phyloP scores from a whole-genome alignment of 805 yeast genomes.

The Candida coquimbonensis region DNA sequence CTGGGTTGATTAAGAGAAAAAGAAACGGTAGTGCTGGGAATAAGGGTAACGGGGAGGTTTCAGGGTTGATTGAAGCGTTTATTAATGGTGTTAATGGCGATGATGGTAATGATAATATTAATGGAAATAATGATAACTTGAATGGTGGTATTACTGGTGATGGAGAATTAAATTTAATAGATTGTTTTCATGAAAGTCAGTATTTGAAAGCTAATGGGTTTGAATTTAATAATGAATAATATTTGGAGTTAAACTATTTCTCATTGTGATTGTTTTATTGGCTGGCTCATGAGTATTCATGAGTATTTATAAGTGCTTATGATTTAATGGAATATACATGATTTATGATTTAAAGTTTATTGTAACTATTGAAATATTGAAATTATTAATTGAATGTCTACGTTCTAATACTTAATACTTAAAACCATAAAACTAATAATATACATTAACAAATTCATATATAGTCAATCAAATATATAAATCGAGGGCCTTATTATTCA shows the following conservation, averaged over 20 bases:
- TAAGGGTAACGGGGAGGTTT: neutral
- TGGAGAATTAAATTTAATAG: neutral
- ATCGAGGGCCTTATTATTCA: neutral
- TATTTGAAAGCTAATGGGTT: slow-evolving; percentile 9
- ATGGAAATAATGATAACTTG: neutral
- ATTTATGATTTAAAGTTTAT: too few species aligned
- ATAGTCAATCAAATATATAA: too few species aligned
- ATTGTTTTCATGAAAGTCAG: slow-evolving; percentile 8
- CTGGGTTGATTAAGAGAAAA: slow-evolving; percentile 35
- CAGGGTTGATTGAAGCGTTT: slow-evolving; percentile 41
- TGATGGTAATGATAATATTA: slow-evolving; percentile 4
- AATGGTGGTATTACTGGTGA: neutral
- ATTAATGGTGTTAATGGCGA: slow-evolving; percentile 23
- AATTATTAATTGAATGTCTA: too few species aligned
- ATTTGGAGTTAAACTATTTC: neutral
- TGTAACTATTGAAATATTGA: too few species aligned
- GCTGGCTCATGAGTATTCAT: too few species aligned
- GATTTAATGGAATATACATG: too few species aligned
- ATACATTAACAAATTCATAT: neutral
- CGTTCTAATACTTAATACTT: too few species aligned
- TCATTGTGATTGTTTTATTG: neutral
- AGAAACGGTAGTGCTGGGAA: too few species aligned
- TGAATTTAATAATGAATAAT: neutral
- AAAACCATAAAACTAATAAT: too few species aligned
- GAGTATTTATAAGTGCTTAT: too few species aligned